phyloP scores from a whole-genome alignment of 495 filamentous ascomycete genomes.

The Letharia lupina region DNA sequence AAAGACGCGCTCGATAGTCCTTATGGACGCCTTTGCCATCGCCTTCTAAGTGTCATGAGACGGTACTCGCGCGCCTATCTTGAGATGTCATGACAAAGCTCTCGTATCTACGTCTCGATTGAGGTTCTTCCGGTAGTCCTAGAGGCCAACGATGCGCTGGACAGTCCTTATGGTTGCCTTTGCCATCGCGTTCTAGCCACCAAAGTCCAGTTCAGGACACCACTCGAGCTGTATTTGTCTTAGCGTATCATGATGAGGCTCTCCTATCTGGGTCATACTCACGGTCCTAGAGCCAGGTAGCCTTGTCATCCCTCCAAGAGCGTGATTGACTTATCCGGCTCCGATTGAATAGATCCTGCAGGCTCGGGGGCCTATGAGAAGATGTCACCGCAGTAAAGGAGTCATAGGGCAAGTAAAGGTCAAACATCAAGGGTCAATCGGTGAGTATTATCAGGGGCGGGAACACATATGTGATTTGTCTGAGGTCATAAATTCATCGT shows the following conservation, averaged over 20 bases:
- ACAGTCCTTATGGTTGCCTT: neutral
- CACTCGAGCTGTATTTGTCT: neutral
- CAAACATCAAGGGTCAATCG: neutral
- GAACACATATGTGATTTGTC: neutral
- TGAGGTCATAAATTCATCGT: neutral
- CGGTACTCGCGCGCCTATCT: neutral
- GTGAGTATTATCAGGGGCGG: neutral
- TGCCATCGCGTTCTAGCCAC: neutral
- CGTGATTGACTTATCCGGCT: neutral
- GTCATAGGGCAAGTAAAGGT: neutral
- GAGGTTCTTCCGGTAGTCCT: no score
- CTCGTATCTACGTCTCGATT: neutral
- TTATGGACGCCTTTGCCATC: neutral
- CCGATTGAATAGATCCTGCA: no score
- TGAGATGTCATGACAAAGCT: neutral
- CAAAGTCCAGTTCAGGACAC: no score
- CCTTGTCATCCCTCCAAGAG: neutral
- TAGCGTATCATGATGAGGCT: neutral
- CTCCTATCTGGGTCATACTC: neutral
- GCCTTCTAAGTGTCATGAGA: neutral
- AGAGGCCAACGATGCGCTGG: neutral
- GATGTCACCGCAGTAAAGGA: neutral
- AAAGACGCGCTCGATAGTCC: neutral
- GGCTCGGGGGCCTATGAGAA: neutral
- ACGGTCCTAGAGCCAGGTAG: neutral